phyloP scores from a whole-genome alignment of 345 rosid species.

The Sisymbrium altissimum region DNA sequence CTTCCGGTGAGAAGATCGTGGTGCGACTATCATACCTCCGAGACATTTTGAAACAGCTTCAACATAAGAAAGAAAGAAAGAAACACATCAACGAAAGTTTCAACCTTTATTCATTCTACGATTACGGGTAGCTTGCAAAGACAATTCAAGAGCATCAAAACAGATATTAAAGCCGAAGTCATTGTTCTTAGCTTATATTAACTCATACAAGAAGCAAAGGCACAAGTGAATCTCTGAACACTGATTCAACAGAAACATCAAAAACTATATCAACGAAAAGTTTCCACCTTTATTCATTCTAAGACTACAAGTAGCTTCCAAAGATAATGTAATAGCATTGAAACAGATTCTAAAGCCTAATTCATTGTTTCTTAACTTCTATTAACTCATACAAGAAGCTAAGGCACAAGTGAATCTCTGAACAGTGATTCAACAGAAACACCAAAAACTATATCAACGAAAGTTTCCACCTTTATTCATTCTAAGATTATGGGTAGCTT shows the following conservation, averaged over 20 bases:
- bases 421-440: neutral
- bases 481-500: neutral
- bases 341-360: neutral
- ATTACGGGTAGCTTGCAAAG: neutral
- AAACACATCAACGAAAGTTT: neutral
- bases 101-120: neutral
- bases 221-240: neutral
- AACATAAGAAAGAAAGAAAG: too few species aligned
- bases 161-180: neutral
- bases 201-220: neutral
- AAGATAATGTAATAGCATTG: neutral
- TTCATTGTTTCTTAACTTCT: neutral
- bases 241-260: neutral
- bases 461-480: neutral
- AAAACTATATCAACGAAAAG: neutral
- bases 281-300: neutral
- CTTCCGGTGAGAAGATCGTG: constrained; percentile 94
- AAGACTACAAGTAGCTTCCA: neutral
- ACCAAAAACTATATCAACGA: neutral
- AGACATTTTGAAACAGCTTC: constrained; percentile 50
- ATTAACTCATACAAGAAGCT: neutral
- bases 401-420: neutral
- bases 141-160: neutral
- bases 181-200: neutral
- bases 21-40: constrained; percentile 98